Conservation (phyloP, 2,329 filamentous ascomycete genomes). For the Hypoxylon sp. region DNA sequence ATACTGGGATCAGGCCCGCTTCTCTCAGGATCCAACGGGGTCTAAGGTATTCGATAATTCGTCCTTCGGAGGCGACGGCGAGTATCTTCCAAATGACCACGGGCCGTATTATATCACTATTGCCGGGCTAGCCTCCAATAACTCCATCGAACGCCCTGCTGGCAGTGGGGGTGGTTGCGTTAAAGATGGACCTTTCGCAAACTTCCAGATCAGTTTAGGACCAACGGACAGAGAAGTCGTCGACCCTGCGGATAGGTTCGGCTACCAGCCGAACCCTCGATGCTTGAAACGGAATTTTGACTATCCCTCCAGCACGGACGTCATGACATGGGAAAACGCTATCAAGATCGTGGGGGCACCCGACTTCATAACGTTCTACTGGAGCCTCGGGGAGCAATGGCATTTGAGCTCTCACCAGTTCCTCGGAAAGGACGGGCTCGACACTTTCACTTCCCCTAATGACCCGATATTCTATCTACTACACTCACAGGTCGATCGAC, state of each 20-base stretch:
- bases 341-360: conserved; percentile 15
- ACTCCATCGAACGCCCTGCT: conserved; percentile 10
- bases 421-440: conserved; percentile 25
- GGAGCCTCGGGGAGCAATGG: conserved; percentile 18
- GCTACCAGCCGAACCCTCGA: conserved; percentile 23
- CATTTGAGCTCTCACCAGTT: conserved; percentile 28
- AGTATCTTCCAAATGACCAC: conserved; percentile 13
- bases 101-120: conserved; percentile 15
- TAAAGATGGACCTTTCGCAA: conserved; percentile 20
- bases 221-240: conserved; percentile 21
- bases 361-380: conserved; percentile 9
- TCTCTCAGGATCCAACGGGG: conserved; percentile 25
- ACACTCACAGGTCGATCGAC: conserved; percentile 30
- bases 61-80: conserved; percentile 33
- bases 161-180: conserved; percentile 32
- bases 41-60: conserved; percentile 30
- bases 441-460: conserved; percentile 29
- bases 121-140: conserved; percentile 15
- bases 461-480: conserved; percentile 32
- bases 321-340: conserved; percentile 28
- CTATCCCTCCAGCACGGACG: conserved; percentile 7
- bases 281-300: conserved; percentile 28
- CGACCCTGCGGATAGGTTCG: conserved; percentile 22
- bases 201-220: conserved; percentile 25
- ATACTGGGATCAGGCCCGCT: conserved; percentile 34